phyloP scores from a whole-genome alignment of 2,329 filamentous ascomycete genomes.

The Graphiopsis chlorocephala region DNA sequence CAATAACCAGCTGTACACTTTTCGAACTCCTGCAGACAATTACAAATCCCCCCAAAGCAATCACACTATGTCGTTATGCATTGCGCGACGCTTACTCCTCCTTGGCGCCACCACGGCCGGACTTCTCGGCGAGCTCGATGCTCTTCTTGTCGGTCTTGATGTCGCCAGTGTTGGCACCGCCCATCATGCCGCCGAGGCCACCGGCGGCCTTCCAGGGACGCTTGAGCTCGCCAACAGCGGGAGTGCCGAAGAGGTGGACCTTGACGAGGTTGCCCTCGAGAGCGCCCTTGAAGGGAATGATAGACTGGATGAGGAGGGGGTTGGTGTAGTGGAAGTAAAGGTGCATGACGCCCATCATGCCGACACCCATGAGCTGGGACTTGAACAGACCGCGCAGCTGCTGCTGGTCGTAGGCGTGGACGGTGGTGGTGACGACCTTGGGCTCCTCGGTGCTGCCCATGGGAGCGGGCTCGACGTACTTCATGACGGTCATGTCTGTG shows the following conservation, averaged over 20 bases:
- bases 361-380: conserved; percentile 89
- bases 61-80: not conserved
- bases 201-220: conserved; percentile 86
- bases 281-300: conserved; percentile 94
- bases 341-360: conserved; percentile 99
- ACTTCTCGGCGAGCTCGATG: conserved; percentile 51
- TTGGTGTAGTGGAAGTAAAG: conserved; percentile 99
- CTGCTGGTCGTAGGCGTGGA: conserved; percentile 87
- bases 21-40: not conserved
- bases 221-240: conserved; percentile 87
- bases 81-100: conserved; percentile 43
- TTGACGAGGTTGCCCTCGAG: conserved; percentile 95
- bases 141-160: conserved; percentile 77
- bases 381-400: conserved; percentile 86
- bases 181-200: conserved; percentile 76
- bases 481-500: conserved; percentile 90
- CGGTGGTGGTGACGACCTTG: conserved; percentile 93
- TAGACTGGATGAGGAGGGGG: conserved; percentile 96
- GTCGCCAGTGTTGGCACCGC: conserved; percentile 57
- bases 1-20: not conserved
- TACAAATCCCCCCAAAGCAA: not conserved
- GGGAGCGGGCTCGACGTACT: conserved; percentile 94
- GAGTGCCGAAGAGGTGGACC: conserved; percentile 85
- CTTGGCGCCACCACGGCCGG: conserved; percentile 51
- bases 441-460: conserved; percentile 93